Evolutionary conservation across 495 filamentous ascomycete species (phyloP).

Genomic region (Hypoxylon perforatum): DNA sequence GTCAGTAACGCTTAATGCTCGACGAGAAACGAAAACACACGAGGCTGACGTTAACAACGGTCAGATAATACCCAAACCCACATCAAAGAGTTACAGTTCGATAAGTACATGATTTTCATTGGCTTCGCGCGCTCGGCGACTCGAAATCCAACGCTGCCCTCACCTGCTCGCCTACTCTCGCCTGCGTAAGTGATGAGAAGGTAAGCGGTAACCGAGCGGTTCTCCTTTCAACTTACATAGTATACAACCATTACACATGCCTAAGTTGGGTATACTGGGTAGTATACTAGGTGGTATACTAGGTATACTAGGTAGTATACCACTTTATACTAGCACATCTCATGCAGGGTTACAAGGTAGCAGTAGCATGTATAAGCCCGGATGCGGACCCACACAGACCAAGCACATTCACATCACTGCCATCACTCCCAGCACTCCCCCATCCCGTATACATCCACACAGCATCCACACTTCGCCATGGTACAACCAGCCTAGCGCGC

Average conservation of each 20-base stretch:
- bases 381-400: slow-evolving; percentile 27
- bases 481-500: slow-evolving; percentile 28
- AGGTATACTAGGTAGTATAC: slow-evolving; percentile 5
- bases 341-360: slow-evolving; percentile 9
- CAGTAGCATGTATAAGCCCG: slow-evolving; percentile 27
- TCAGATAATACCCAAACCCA: slow-evolving; percentile 12
- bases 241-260: slow-evolving; percentile 14
- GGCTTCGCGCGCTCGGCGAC: slow-evolving; percentile 38
- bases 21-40: slow-evolving; percentile 15
- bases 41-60: slow-evolving; percentile 33
- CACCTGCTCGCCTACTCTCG: too few relatives aligned
- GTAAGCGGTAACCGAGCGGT: slow-evolving; percentile 32
- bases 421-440: too few relatives aligned
- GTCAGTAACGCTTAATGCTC: slow-evolving; percentile 24
- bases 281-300: slow-evolving; percentile 18
- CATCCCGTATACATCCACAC: slow-evolving; percentile 19
- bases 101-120: slow-evolving; percentile 22
- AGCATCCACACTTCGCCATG: slow-evolving; percentile 13
- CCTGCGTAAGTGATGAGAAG: slow-evolving; percentile 1
- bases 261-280: slow-evolving; percentile 26
- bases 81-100: slow-evolving; percentile 5
- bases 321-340: slow-evolving; percentile 22
- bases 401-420: slow-evolving; percentile 7
- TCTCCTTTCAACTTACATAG: slow-evolving; percentile 10
- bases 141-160: slow-evolving; percentile 14